Evolutionary conservation across 83 land plant species (phyloP).

Genomic region (Diphasiastrum complanatum): DNA sequence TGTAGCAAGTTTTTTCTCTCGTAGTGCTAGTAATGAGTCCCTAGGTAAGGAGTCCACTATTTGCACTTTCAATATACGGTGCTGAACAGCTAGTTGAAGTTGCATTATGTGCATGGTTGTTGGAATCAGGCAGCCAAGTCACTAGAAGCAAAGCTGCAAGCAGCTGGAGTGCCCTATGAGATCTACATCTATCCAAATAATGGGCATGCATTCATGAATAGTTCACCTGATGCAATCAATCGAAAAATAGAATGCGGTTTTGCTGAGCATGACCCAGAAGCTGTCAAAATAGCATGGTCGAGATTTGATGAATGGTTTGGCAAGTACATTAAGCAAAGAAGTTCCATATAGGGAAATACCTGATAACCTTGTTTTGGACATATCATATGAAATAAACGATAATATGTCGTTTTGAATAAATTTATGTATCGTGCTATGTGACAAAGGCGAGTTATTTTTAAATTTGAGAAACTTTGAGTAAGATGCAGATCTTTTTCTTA

Average conservation of each 20-base stretch:
- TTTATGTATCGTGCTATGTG: too few species aligned
- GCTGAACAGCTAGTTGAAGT: not conserved
- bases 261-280: constrained; percentile 46
- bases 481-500: too few species aligned
- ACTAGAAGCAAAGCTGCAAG: constrained; percentile 77
- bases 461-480: too few species aligned
- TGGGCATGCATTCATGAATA: constrained; percentile 89
- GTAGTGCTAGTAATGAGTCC: not conserved
- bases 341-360: too few species aligned
- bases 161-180: constrained; percentile 55
- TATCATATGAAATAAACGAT: too few species aligned
- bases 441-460: too few species aligned
- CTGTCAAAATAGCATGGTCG: constrained; percentile 76
- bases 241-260: constrained; percentile 67
- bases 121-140: constrained; percentile 57
- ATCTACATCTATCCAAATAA: constrained; percentile 65
- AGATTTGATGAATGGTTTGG: constrained; percentile 74
- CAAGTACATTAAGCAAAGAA: constrained; percentile 40
- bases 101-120: not conserved
- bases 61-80: not conserved
- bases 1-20: too few species aligned
- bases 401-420: too few species aligned
- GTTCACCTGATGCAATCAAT: constrained; percentile 59
- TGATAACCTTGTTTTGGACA: too few species aligned
- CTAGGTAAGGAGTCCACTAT: not conserved